Base-by-base conservation (phyloP, 352 stramenopile species). In the Lagenidium giganteum region DNA sequence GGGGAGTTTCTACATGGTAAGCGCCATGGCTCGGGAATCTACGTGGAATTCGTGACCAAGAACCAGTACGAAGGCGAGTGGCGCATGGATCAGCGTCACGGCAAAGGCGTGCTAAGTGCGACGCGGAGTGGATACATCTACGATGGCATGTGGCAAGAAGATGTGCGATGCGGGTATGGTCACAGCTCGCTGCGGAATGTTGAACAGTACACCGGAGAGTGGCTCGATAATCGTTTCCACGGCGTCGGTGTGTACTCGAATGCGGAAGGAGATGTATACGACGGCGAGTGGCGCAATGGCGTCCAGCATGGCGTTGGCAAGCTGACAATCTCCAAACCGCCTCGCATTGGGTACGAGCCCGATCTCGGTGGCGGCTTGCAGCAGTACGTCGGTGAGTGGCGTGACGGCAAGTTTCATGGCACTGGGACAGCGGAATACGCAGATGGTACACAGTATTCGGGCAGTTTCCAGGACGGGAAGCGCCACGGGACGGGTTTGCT, bases 361-460 rank as follows among this genome's bases (percentile, higher is more conserved):
- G 51, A 71, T 13, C 53, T 65, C 39, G 71, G 72, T 54, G 62
- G 64, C 26, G 66, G 67, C 11, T 26, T 85, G 4, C 70, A 74
- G n/a, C 58, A 77, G 38, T 87, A 83, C 40, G 62, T 75, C 24
- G 82, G 76, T 7, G 79, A 89, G 51, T 93, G 79, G 66, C 24
- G 41, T 13, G 54, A 66, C 23, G 66, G 69, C 3, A 67, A 64
- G 14, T 85, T 86, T 31, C 59, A 95, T 31, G 85, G 89, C 17
- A 70, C 67, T 2, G 94, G 94, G 5, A 95, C 75, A 0, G 82
- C 86, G 6, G 54, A 86, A 27, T 96, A 95, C 34, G 46, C 58
- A 29, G 84, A 97, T 54, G 88, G 84, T 18, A 83, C 87, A 38
- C 62, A 96, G 24, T 98, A 97, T 49, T 90, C 83, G 5, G 94